Conservation (phyloP, 2,329 filamentous ascomycete genomes). For the Calonectria honghensis region DNA sequence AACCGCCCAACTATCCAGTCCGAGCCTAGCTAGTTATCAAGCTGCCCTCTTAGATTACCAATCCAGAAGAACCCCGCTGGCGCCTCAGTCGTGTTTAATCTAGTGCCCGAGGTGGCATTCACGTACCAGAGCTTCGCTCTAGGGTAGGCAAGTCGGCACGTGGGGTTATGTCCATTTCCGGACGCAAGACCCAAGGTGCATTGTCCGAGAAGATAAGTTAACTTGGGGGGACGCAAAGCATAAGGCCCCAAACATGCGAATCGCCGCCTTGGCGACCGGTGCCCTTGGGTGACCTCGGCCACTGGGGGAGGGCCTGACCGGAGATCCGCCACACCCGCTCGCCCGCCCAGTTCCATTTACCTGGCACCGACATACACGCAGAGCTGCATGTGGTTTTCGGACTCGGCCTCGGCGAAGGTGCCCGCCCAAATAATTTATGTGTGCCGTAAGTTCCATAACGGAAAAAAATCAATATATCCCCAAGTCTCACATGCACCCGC, state of each 20-base stretch:
- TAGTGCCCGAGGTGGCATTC: conserved; percentile 4
- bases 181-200: background rate
- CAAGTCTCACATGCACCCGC: conserved; percentile 17
- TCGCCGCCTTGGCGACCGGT: conserved; percentile 25
- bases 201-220: conserved; percentile 21
- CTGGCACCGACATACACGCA: conserved; percentile 7
- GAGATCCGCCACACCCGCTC: conserved; percentile 54
- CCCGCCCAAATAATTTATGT: conserved; percentile 13
- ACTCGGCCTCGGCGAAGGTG: conserved; percentile 22
- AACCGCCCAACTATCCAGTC: background rate
- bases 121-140: background rate
- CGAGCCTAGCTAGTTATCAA: background rate
- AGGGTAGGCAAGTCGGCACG: conserved; percentile 28
- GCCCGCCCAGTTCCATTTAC: conserved; percentile 42
- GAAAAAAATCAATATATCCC: conserved; percentile 9
- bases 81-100: background rate
- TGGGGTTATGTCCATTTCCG: conserved; percentile 28
- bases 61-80: background rate
- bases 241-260: conserved; percentile 35
- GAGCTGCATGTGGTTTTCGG: conserved; percentile 21
- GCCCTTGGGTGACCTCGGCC: conserved; percentile 40
- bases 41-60: conserved; percentile 3
- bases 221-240: conserved; percentile 26
- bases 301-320: conserved; percentile 42
- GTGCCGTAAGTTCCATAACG: conserved; percentile 9